A percentile compares a stretch with the other conserved stretches of the same genome.
These are phyloP conservation scores for Irpex lacteus DNA, from an alignment of 1,284 basidiomycete genomes.

Conservation along the genomic window DNA sequence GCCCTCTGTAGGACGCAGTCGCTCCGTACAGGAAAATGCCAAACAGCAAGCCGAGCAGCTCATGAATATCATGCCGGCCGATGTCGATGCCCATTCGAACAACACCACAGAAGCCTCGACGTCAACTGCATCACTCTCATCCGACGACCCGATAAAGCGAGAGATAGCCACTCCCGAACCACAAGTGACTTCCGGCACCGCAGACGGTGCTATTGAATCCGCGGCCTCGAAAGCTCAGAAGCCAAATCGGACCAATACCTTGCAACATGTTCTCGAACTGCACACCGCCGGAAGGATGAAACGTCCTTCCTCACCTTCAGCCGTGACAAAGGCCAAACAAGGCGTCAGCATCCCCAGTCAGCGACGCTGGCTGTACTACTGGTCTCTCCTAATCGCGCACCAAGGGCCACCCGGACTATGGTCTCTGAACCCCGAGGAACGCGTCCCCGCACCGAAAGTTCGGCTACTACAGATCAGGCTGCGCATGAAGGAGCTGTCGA, in stretches of 20 bases:
- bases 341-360: constrained; percentile 79
- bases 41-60: constrained; percentile 46
- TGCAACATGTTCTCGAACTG: constrained; percentile 61
- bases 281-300: constrained; percentile 75
- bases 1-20: constrained; percentile 46
- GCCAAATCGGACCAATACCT: constrained; percentile 28
- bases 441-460: constrained; percentile 25
- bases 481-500: constrained; percentile 54
- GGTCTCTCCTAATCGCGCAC: constrained; percentile 61
- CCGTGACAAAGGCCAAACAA: constrained; percentile 45
- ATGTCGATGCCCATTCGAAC: constrained; percentile 32
- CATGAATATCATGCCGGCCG: constrained; percentile 45
- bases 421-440: constrained; percentile 24
- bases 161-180: constrained; percentile 12
- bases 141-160: constrained; percentile 29
- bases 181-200: neutral
- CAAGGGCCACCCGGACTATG: constrained; percentile 52
- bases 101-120: constrained; percentile 4
- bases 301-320: constrained; percentile 32
- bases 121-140: constrained; percentile 19
- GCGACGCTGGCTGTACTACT: constrained; percentile 69
- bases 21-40: constrained; percentile 30
- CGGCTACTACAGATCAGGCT: constrained; percentile 51
- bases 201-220: neutral
- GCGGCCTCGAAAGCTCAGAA: neutral